Evolutionary conservation across 2,329 filamentous ascomycete species (phyloP).

Genomic region (Colletotrichum trifolii): DNA sequence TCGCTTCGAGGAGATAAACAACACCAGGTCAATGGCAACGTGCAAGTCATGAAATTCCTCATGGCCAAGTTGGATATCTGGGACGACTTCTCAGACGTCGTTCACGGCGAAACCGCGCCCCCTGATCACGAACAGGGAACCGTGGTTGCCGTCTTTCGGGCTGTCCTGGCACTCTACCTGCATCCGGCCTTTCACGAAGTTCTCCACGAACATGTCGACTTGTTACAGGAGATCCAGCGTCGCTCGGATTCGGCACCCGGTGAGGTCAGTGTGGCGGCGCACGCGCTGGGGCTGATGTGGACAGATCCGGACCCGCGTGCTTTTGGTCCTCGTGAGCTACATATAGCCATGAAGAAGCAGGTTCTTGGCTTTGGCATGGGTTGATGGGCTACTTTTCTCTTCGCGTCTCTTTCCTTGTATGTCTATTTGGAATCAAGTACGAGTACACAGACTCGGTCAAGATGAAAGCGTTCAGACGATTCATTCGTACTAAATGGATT

Average conservation of each 20-base stretch:
- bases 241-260: constrained; percentile 7
- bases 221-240: neutral
- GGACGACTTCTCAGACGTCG: neutral
- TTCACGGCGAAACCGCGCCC: neutral
- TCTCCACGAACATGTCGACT: neutral
- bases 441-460: too few species aligned
- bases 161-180: neutral
- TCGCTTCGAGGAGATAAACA: constrained; percentile 1
- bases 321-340: neutral
- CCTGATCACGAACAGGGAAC: neutral
- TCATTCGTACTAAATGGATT: too few species aligned
- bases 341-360: constrained; percentile 16
- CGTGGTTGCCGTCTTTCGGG: neutral
- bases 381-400: neutral
- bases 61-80: neutral
- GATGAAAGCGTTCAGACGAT: too few species aligned
- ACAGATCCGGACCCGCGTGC: constrained; percentile 1
- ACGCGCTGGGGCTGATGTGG: constrained; percentile 4
- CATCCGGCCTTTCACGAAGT: neutral
- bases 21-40: accelerated
- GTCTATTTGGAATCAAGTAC: too few species aligned
- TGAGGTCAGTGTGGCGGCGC: neutral
- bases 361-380: constrained; percentile 11
- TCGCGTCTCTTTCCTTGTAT: too few species aligned
- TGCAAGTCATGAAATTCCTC: neutral